These are phyloP conservation scores for Ramaria sp. DNA, from an alignment of 768 basidiomycete species.

Conservation along the genomic window DNA sequence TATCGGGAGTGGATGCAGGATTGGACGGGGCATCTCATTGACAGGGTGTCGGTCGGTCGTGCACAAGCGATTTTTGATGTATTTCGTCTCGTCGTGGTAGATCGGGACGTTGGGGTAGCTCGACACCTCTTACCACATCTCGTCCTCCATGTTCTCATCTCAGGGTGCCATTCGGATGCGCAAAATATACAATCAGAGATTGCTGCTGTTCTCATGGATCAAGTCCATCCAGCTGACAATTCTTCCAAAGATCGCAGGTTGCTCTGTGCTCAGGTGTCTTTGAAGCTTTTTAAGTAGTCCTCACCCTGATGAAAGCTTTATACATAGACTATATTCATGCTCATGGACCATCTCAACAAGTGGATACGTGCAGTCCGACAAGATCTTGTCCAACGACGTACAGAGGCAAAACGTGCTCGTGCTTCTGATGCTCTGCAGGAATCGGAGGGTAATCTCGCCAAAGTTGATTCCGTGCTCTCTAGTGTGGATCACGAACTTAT, in stretches of 20 bases:
- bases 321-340: constrained; percentile 75
- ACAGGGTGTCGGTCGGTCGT: constrained; percentile 40
- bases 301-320: background rate
- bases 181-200: constrained; percentile 66
- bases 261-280: constrained; percentile 83
- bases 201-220: constrained; percentile 74
- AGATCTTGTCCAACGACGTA: constrained; percentile 40
- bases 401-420: constrained; percentile 40
- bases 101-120: constrained; percentile 91
- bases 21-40: constrained; percentile 79
- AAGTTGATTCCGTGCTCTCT: constrained; percentile 71
- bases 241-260: constrained; percentile 71
- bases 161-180: constrained; percentile 52
- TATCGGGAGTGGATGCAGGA: constrained; percentile 95
- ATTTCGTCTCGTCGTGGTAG: constrained; percentile 67
- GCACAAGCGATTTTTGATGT: constrained; percentile 67
- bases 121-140: constrained; percentile 87
- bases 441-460: constrained; percentile 48
- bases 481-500: constrained; percentile 82
- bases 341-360: constrained; percentile 89
- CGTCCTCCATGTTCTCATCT: constrained; percentile 74
- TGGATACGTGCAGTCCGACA: constrained; percentile 76
- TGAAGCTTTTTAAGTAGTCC: background rate
- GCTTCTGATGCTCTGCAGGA: constrained; percentile 24
- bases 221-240: constrained; percentile 50